A percentile compares a stretch with the other conserved stretches of the same genome.
Evolutionary conservation across 148 eudicot species (phyloP).

Genomic region (Diospyros lotus): DNA sequence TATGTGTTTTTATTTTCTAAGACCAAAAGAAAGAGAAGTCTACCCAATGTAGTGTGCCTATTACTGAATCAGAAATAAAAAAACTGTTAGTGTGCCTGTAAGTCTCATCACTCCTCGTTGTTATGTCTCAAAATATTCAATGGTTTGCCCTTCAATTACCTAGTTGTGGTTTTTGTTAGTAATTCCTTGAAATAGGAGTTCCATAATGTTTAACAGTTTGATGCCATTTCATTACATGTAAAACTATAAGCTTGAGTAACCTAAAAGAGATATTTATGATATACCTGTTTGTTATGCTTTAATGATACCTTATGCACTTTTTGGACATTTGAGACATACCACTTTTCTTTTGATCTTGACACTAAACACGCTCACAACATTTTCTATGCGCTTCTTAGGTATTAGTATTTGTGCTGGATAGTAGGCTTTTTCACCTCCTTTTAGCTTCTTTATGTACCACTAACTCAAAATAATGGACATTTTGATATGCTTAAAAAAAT

Average conservation of each 20-base stretch:
- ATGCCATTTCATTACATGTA: background rate
- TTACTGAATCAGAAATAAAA: background rate
- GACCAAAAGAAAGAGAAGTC: background rate
- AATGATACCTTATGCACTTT: background rate
- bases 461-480: background rate
- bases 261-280: background rate
- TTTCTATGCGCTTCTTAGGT: background rate
- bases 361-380: background rate
- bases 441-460: background rate
- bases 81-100: background rate
- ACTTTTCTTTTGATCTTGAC: background rate
- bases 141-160: no score
- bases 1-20: background rate
- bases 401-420: background rate
- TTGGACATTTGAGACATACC: no score
- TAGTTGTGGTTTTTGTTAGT: no score
- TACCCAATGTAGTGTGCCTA: background rate
- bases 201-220: background rate
- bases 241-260: background rate
- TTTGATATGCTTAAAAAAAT: background rate
- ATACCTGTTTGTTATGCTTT: background rate
- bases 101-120: background rate
- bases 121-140: no score
- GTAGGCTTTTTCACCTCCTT: constrained; percentile 1
- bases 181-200: background rate